Percentiles rank a stretch among this genome's conserved stretches.
phyloP scores from a whole-genome alignment of 2,329 filamentous ascomycete species.

The Scleromitrula shiraiana region DNA sequence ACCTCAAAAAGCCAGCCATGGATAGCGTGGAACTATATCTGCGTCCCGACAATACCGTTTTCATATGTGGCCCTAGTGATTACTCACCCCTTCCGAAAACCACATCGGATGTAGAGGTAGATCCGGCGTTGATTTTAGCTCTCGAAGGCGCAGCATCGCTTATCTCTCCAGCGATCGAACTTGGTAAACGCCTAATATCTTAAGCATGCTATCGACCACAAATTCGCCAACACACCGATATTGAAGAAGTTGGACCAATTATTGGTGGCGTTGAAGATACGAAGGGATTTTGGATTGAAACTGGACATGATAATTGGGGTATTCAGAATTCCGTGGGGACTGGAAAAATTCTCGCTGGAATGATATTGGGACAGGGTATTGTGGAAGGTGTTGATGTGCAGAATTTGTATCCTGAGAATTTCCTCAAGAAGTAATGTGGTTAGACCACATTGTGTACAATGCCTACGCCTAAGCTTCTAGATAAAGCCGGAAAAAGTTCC shows the following conservation, averaged over 20 bases:
- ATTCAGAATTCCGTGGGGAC: neutral
- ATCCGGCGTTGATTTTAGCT: neutral
- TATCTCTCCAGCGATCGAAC: neutral
- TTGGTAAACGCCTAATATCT: neutral
- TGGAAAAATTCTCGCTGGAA: neutral
- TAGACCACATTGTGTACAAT: too few species aligned
- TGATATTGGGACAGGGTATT: neutral
- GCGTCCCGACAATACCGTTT: neutral
- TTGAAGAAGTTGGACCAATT: neutral
- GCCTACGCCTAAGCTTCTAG: too few species aligned
- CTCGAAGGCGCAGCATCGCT: neutral
- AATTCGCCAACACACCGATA: constrained; percentile 1
- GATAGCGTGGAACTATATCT: neutral
- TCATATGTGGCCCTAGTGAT: neutral
- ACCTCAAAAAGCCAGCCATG: neutral
- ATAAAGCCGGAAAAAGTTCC: too few species aligned
- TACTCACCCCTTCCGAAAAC: neutral
- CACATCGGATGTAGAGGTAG: neutral
- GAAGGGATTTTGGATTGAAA: neutral
- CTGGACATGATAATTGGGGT: neutral
- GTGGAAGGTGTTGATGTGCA: neutral
- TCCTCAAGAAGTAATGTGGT: too few species aligned
- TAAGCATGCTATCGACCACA: constrained; percentile 4
- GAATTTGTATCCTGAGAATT: neutral
- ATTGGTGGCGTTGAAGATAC: neutral